Percentiles rank a stretch among this genome's conserved stretches.
Evolutionary conservation across 768 basidiomycete genomes (phyloP).

Genomic region (Boletus rufocinnamomeus): DNA sequence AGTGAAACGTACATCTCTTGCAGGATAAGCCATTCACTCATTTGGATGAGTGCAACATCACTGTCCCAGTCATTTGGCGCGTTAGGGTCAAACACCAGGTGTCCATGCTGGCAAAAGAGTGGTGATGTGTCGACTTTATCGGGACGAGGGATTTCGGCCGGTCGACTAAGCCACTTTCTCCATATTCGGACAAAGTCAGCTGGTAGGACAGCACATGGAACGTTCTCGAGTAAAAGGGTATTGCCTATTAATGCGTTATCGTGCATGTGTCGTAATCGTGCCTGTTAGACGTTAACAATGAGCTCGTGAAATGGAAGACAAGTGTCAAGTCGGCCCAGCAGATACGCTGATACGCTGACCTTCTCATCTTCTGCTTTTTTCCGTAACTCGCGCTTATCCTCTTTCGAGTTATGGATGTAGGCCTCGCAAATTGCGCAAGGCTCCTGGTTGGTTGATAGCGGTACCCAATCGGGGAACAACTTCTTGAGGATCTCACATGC

Average conservation of each 20-base stretch:
- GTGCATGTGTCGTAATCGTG: slow-evolving; percentile 61
- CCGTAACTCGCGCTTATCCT: slow-evolving; percentile 61
- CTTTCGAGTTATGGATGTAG: slow-evolving; percentile 53
- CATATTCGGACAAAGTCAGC: slow-evolving; percentile 65
- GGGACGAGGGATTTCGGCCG: slow-evolving; percentile 57
- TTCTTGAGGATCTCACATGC: slow-evolving; percentile 54
- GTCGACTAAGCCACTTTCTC: slow-evolving; percentile 67
- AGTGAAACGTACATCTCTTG: slow-evolving; percentile 52
- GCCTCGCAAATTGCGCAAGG: slow-evolving; percentile 67
- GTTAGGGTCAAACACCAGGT: slow-evolving; percentile 68
- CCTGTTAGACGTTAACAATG: slow-evolving; percentile 41
- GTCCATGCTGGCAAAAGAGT: slow-evolving; percentile 69
- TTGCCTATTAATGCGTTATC: slow-evolving; percentile 53
- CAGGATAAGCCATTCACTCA: slow-evolving; percentile 65
- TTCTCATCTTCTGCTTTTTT: slow-evolving; percentile 79
- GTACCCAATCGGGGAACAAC: slow-evolving; percentile 67
- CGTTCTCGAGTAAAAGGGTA: slow-evolving; percentile 46
- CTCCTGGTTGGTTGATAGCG: slow-evolving; percentile 51
- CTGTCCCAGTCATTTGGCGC: slow-evolving; percentile 57
- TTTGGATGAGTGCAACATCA: slow-evolving; percentile 55
- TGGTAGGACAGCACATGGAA: slow-evolving; percentile 60
- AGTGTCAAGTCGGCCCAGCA: neutral
- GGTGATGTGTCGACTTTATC: slow-evolving; percentile 58
- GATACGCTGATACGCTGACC: slow-evolving; percentile 40
- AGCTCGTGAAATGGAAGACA: slow-evolving; percentile 20